A percentile compares a stretch with the other conserved stretches of the same genome.
Conservation (phyloP, 371 early-diverging fungal species). For the Gilbertella persicaria region DNA sequence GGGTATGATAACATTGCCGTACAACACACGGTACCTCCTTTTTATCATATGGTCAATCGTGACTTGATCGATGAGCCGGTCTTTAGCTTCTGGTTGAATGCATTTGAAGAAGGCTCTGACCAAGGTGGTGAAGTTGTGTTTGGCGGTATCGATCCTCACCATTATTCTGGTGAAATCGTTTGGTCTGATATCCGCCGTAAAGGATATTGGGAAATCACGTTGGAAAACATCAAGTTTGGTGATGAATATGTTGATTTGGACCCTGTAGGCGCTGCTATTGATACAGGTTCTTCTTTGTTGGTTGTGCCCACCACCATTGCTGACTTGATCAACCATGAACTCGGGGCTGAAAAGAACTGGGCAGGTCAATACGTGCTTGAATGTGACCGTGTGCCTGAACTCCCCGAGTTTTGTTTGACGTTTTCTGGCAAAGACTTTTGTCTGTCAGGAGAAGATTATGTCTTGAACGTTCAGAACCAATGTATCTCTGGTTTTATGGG, state of each 20-base stretch:
- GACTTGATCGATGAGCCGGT: conserved; percentile 74
- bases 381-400: conserved; percentile 60
- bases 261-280: conserved; percentile 75
- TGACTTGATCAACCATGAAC: conserved; percentile 81
- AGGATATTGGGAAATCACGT: conserved; percentile 94
- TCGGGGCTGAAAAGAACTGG: conserved; percentile 93
- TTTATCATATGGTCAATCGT: conserved; percentile 85
- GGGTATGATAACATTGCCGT: conserved; percentile 91
- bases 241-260: conserved; percentile 61
- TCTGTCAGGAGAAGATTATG: conserved; percentile 65
- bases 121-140: conserved; percentile 85
- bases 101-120: conserved; percentile 59
- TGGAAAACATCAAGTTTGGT: conserved; percentile 75
- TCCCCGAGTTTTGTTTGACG: conserved; percentile 79
- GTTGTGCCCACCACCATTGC: conserved; percentile 78
- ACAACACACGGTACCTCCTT: conserved; percentile 82
- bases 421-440: conserved; percentile 76
- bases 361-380: conserved; percentile 88
- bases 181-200: conserved; percentile 86
- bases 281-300: conserved; percentile 84
- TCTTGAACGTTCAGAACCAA: conserved; percentile 77
- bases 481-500: conserved; percentile 96
- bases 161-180: conserved; percentile 72
- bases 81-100: conserved; percentile 82
- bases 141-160: conserved; percentile 77